Conservation (phyloP, 768 basidiomycete genomes). For the Hypholoma sublateritium region DNA sequence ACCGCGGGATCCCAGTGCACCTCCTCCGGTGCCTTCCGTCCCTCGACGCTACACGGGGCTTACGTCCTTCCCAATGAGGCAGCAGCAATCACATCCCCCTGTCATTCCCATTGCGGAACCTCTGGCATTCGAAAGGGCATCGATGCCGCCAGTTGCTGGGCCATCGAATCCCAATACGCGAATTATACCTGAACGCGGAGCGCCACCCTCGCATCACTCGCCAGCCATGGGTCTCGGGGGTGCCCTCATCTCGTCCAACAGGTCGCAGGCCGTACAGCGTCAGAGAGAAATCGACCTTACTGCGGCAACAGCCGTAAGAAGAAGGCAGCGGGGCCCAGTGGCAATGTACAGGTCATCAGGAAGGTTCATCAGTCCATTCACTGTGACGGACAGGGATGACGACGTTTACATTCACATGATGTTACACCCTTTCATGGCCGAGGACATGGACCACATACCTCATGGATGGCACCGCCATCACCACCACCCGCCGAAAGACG, state of each 20-base stretch:
- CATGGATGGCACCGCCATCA: background rate
- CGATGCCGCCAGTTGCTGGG: slow-evolving; percentile 22
- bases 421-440: background rate
- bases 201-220: slow-evolving; percentile 51
- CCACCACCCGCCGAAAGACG: slow-evolving; percentile 16
- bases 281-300: background rate
- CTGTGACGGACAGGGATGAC: slow-evolving; percentile 4
- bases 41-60: slow-evolving; percentile 36
- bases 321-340: background rate
- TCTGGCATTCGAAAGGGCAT: slow-evolving; percentile 47
- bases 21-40: slow-evolving; percentile 53
- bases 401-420: slow-evolving; percentile 7
- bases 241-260: slow-evolving; percentile 15
- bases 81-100: slow-evolving; percentile 32
- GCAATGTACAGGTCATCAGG: background rate
- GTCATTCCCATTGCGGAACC: slow-evolving; percentile 52
- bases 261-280: slow-evolving; percentile 8
- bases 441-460: background rate
- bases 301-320: slow-evolving; percentile 1
- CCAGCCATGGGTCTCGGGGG: slow-evolving; percentile 36
- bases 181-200: slow-evolving; percentile 26
- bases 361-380: background rate
- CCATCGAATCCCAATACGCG: slow-evolving; percentile 21
- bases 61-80: slow-evolving; percentile 38
- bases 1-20: slow-evolving; percentile 36